A percentile compares a stretch with the other conserved stretches of the same genome.
Conservation (phyloP, 208 protist species). For the Acanthamoeba royreba region DNA sequence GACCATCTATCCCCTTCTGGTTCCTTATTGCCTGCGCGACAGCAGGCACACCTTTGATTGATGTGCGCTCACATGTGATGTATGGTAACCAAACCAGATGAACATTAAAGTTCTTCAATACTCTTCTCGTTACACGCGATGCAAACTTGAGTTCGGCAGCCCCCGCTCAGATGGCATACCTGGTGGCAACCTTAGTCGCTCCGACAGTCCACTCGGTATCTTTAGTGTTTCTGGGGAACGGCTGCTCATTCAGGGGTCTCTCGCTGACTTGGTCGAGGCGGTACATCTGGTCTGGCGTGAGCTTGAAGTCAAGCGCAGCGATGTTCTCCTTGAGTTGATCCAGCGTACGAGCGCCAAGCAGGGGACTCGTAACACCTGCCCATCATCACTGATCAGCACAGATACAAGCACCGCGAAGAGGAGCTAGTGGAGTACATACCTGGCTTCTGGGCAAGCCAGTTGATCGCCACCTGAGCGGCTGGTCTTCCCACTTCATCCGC, state of each 20-base stretch:
- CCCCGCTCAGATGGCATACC: neutral
- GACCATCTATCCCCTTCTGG: too few relatives aligned
- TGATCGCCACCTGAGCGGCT: neutral
- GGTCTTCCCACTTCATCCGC: neutral
- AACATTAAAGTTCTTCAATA: too few relatives aligned
- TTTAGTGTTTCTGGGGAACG: neutral
- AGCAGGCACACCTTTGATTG: too few relatives aligned
- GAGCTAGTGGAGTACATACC: too few relatives aligned
- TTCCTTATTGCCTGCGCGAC: too few relatives aligned
- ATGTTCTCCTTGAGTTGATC: constrained; percentile 29
- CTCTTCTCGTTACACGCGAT: too few relatives aligned
- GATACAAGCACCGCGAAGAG: too few relatives aligned
- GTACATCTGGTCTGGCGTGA: neutral
- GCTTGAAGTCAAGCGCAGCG: neutral
- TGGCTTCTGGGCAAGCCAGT: neutral
- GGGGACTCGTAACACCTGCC: neutral
- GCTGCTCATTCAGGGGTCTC: neutral
- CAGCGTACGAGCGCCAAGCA: constrained; percentile 4
- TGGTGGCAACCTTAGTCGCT: neutral
- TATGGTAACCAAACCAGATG: too few relatives aligned
- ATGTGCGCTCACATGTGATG: too few relatives aligned
- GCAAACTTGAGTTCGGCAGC: too few relatives aligned
- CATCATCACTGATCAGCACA: neutral
- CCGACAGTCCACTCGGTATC: neutral
- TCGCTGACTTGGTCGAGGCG: neutral